Evolutionary conservation across 1,284 basidiomycete species (phyloP).

Genomic region (Fistulina hepatica): DNA sequence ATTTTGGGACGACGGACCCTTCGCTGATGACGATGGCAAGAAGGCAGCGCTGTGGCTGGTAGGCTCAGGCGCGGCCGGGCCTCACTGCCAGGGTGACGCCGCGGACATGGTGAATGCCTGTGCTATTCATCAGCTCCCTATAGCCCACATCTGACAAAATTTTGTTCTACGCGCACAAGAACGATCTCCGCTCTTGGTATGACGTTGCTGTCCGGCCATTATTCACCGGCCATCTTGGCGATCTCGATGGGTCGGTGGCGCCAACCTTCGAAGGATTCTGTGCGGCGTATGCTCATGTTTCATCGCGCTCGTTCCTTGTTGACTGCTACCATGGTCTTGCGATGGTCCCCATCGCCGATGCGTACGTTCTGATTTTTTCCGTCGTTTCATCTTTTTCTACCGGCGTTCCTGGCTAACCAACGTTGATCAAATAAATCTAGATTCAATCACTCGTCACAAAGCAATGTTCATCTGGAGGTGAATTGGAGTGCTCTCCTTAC

Average conservation of each 20-base stretch:
- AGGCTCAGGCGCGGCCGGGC: constrained; percentile 35
- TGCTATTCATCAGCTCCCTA: no score
- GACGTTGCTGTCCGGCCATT: constrained; percentile 27
- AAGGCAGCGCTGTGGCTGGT: constrained; percentile 34
- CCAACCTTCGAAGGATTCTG: constrained; percentile 44
- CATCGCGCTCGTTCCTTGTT: constrained; percentile 79
- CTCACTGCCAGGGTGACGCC: constrained; percentile 16
- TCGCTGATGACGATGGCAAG: constrained; percentile 25
- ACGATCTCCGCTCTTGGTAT: constrained; percentile 42
- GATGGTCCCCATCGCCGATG: constrained; percentile 85
- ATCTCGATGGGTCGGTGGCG: constrained; percentile 12
- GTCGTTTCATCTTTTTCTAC: no score
- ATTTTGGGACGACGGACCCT: constrained; percentile 46
- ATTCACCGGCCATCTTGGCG: constrained; percentile 21
- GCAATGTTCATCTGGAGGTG: constrained; percentile 73
- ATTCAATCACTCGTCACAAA: constrained; percentile 73
- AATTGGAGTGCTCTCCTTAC: no score
- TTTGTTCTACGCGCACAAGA: no score
- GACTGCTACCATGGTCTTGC: constrained; percentile 78
- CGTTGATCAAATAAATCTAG: no score
- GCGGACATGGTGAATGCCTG: no score
- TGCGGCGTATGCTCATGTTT: constrained; percentile 71
- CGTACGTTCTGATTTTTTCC: constrained; percentile 35
- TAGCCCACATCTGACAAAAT: no score
- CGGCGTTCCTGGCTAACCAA: constrained; percentile 10